Evolutionary conservation across 306 rosid species (phyloP).

Genomic region (Coriaria nepalensis): DNA sequence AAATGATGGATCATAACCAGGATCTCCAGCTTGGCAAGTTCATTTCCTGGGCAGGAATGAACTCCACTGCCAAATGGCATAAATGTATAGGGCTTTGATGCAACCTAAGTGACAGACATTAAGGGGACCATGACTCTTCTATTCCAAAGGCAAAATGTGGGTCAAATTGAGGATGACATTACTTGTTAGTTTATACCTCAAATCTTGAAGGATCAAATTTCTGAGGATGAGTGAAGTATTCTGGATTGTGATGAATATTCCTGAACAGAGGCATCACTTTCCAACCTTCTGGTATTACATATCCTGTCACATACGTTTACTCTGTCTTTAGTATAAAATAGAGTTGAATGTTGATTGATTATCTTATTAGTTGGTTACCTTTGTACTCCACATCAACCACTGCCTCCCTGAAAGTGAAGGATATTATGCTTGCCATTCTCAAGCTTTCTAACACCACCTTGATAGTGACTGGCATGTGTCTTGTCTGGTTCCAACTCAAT

Average conservation of each 20-base stretch:
- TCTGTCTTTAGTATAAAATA: no score
- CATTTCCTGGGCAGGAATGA: slow-evolving; percentile 94
- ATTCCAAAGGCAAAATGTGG: neutral
- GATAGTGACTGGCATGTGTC: slow-evolving; percentile 51
- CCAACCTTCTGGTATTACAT: slow-evolving; percentile 90
- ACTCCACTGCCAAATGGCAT: slow-evolving; percentile 93
- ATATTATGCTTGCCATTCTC: slow-evolving; percentile 86
- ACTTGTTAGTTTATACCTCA: slow-evolving; percentile 42
- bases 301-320: slow-evolving; percentile 36
- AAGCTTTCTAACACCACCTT: slow-evolving; percentile 82
- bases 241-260: slow-evolving; percentile 78
- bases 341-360: neutral
- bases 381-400: slow-evolving; percentile 81
- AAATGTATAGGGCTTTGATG: slow-evolving; percentile 82
- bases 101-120: slow-evolving; percentile 26
- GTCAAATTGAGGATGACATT: neutral
- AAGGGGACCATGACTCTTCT: neutral
- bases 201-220: slow-evolving; percentile 79
- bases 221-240: slow-evolving; percentile 58
- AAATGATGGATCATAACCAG: slow-evolving; percentile 73
- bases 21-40: slow-evolving; percentile 82
- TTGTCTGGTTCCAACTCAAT: slow-evolving; percentile 63
- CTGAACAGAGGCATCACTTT: slow-evolving; percentile 93
- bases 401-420: slow-evolving; percentile 87
- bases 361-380: slow-evolving; percentile 29